Percentiles rank a stretch among this genome's conserved stretches.
Conservation (phyloP, 768 basidiomycete genomes). For the Boletus reticulatus region DNA sequence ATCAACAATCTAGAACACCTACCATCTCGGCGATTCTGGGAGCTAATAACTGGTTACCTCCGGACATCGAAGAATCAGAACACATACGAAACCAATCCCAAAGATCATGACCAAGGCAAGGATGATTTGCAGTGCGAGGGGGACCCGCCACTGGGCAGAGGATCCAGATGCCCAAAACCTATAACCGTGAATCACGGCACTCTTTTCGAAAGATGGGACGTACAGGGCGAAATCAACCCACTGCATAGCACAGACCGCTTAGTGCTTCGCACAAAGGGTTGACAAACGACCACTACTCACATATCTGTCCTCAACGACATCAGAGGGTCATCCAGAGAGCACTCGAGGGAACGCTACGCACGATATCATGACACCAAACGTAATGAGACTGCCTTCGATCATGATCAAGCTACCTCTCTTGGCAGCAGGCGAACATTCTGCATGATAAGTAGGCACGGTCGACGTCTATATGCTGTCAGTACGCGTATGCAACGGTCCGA, state of each 20-base stretch:
- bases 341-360: constrained; percentile 32
- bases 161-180: constrained; percentile 52
- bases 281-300: constrained; percentile 10
- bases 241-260: constrained; percentile 24
- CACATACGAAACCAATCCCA: constrained; percentile 44
- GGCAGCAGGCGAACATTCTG: constrained; percentile 62
- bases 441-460: constrained; percentile 62
- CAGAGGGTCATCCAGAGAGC: background rate
- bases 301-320: constrained; percentile 13
- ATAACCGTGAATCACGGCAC: background rate
- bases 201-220: constrained; percentile 9
- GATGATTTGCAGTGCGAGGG: constrained; percentile 57
- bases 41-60: constrained; percentile 35
- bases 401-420: constrained; percentile 61
- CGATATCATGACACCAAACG: constrained; percentile 62
- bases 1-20: background rate
- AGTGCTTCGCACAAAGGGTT: background rate
- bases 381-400: constrained; percentile 63
- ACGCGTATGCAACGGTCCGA: too few relatives aligned
- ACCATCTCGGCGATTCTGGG: constrained; percentile 61
- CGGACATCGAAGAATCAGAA: background rate
- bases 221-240: constrained; percentile 67
- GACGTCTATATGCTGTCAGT: constrained; percentile 46
- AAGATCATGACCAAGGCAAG: constrained; percentile 54
- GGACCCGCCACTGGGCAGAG: constrained; percentile 61